These are phyloP conservation scores for Aphanomyces stellatus DNA, from an alignment of 352 stramenopile species.

Conservation along the genomic window DNA sequence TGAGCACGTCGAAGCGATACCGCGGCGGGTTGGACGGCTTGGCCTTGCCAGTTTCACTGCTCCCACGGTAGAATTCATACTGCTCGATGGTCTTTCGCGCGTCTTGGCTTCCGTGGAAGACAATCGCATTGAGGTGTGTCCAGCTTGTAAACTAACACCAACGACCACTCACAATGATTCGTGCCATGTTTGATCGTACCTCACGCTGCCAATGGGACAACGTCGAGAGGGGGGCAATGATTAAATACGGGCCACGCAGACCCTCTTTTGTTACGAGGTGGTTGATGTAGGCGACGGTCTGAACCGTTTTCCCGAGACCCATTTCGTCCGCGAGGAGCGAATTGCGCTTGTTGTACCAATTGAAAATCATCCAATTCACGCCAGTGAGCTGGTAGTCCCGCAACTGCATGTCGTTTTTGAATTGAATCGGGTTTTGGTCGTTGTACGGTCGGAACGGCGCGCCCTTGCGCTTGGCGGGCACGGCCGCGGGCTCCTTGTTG, in stretches of 20 bases:
- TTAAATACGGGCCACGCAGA: constrained; percentile 92
- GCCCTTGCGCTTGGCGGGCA: constrained; percentile 31
- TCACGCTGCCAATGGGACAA: constrained; percentile 97
- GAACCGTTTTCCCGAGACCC: constrained; percentile 93
- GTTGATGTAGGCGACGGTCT: constrained; percentile 94
- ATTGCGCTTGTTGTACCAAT: constrained; percentile 96
- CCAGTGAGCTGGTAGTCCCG: constrained; percentile 99
- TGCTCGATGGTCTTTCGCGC: constrained; percentile 88
- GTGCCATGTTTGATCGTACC: constrained; percentile 27
- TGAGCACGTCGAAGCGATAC: constrained; percentile 97
- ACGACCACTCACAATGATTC: neutral
- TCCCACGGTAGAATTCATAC: constrained; percentile 91
- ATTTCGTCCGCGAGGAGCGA: constrained; percentile 99
- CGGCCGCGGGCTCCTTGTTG: constrained; percentile 32
- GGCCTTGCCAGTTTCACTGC: constrained; percentile 26
- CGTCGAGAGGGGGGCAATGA: constrained; percentile 97
- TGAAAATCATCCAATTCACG: constrained; percentile 99
- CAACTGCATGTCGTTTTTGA: constrained; percentile 74
- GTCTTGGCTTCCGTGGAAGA: constrained; percentile 94
- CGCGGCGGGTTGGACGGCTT: constrained; percentile 25
- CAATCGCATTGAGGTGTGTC: constrained; percentile 97
- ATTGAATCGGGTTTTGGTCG: constrained; percentile 39
- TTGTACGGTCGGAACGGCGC: constrained; percentile 67
- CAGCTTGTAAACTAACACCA: constrained; percentile 73
- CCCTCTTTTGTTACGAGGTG: constrained; percentile 94